Percentiles rank a stretch among this genome's conserved stretches.
phyloP scores from a whole-genome alignment of 352 stramenopile genomes.

The Phytophthora hybrid region DNA sequence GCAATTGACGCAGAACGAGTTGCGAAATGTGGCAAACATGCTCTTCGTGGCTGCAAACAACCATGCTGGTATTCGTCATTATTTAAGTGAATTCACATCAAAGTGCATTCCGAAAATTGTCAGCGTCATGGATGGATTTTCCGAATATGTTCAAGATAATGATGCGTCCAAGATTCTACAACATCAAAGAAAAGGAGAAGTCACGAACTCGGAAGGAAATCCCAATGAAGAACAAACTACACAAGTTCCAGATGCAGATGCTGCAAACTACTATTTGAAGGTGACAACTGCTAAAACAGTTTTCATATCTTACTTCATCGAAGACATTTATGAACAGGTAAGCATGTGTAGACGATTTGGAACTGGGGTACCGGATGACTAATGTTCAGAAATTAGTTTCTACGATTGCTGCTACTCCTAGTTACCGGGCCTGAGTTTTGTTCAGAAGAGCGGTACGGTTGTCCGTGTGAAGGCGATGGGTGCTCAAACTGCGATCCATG shows the following conservation, averaged over 20 bases:
- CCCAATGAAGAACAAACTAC: neutral
- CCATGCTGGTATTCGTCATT: conserved; percentile 21
- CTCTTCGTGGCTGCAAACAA: conserved; percentile 18
- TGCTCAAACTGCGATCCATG: conserved; percentile 30
- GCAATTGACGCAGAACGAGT: conserved; percentile 26
- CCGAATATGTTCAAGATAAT: conserved; percentile 6
- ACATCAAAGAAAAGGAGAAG: neutral
- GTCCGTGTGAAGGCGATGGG: conserved; percentile 21
- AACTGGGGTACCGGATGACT: neutral
- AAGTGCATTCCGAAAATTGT: conserved; percentile 31
- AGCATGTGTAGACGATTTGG: neutral
- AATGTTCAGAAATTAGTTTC: conserved; percentile 7
- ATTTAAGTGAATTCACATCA: conserved; percentile 27
- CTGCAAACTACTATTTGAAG: conserved; percentile 21
- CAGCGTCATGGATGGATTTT: conserved; percentile 21
- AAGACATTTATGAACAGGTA: conserved; percentile 50
- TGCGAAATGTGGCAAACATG: conserved; percentile 29
- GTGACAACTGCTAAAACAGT: conserved; percentile 24
- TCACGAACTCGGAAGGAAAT: neutral
- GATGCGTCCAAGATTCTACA: neutral
- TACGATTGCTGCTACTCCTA: conserved; percentile 27
- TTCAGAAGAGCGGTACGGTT: conserved; percentile 31
- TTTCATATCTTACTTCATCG: conserved; percentile 43
- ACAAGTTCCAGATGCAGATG: neutral
- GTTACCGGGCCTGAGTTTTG: conserved; percentile 11